A percentile compares a stretch with the other conserved stretches of the same genome.
Conservation (phyloP, 2,329 filamentous ascomycete species). For the Xylariales sp. region DNA sequence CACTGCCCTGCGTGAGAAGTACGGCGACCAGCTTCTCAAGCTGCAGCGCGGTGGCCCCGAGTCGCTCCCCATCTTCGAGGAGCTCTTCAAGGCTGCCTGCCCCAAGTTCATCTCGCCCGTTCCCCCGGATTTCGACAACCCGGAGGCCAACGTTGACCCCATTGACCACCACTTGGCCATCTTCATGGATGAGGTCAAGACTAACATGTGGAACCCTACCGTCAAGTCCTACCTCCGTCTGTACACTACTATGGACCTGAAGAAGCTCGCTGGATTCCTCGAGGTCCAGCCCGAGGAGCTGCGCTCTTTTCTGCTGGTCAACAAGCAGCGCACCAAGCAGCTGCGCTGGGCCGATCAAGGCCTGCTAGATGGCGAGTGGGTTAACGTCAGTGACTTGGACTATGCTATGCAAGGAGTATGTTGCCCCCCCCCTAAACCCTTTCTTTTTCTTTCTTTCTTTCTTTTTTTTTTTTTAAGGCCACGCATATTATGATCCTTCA, state of each 20-base stretch:
- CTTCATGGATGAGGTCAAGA: conserved; percentile 99
- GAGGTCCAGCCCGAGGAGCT: conserved; percentile 96
- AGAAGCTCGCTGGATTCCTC: conserved; percentile 95
- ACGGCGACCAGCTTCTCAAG: conserved; percentile 95
- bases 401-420: conserved; percentile 92
- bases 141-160: conserved; percentile 91
- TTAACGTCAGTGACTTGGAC: conserved; percentile 92
- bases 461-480: conserved; percentile 10
- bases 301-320: conserved; percentile 88
- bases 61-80: conserved; percentile 93
- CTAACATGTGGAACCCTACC: conserved; percentile 95
- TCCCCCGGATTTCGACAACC: conserved; percentile 95
- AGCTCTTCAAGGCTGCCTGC: conserved; percentile 96
- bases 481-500: conserved; percentile 18
- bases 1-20: conserved; percentile 96
- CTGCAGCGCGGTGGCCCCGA: conserved; percentile 95
- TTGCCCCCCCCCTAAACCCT: conserved; percentile 22
- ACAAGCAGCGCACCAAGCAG: conserved; percentile 98
- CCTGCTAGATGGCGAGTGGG: conserved; percentile 84
- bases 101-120: conserved; percentile 99
- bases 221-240: conserved; percentile 98
- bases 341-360: conserved; percentile 89
- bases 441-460: conserved; percentile 3
- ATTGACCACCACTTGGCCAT: conserved; percentile 95
- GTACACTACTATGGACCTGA: conserved; percentile 99